Percentiles rank a stretch among this genome's conserved stretches.
phyloP scores from a whole-genome alignment of 2,329 filamentous ascomycete genomes.

The Fusarium burgessii region DNA sequence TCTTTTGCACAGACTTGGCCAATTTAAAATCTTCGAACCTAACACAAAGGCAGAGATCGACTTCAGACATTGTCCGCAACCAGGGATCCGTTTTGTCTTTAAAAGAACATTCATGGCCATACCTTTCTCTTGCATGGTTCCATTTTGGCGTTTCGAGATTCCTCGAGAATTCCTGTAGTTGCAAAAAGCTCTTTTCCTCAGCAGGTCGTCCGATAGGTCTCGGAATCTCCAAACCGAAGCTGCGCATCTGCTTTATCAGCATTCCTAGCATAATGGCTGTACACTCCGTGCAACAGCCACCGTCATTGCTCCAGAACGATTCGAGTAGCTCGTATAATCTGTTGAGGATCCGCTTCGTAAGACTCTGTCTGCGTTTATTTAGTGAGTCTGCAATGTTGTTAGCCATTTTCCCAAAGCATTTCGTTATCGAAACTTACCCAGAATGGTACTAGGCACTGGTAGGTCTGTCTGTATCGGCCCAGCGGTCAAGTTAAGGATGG shows the following conservation, averaged over 20 bases:
- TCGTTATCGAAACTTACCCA: neutral
- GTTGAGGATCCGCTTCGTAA: accelerated
- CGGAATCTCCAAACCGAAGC: neutral
- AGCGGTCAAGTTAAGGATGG: accelerated
- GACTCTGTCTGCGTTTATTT: accelerated
- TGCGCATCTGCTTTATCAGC: neutral
- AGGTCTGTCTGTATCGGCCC: accelerated
- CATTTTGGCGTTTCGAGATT: neutral
- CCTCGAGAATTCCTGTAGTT: accelerated
- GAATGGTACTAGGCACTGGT: accelerated
- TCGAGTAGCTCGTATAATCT: neutral
- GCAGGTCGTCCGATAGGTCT: neutral
- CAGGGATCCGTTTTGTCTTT: neutral
- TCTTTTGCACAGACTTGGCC: too few species aligned
- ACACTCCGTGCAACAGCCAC: accelerated
- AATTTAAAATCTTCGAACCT: neutral
- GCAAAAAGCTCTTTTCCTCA: neutral
- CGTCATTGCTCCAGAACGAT: accelerated
- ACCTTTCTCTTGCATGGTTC: neutral
- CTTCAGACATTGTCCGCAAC: accelerated
- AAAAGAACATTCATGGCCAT: neutral
- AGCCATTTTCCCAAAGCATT: neutral
- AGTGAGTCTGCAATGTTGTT: accelerated
- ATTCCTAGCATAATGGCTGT: neutral
- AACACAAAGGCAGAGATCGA: neutral